Conservation (phyloP, 495 filamentous ascomycete genomes). For the Diplogelasinospora grovesii region DNA sequence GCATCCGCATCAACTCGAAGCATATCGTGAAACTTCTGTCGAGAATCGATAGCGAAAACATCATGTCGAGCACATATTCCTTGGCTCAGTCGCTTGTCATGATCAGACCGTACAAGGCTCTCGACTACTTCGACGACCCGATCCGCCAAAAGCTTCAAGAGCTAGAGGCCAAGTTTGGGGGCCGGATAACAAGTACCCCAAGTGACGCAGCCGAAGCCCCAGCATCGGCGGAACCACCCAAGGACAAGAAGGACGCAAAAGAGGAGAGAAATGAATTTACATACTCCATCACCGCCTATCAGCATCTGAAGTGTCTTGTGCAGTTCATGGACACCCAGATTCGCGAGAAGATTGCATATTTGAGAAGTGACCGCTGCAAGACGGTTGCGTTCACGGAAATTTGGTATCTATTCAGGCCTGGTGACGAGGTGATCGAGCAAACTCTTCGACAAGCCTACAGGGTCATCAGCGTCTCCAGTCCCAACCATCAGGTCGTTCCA, state of each 20-base stretch:
- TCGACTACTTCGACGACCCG: conserved; percentile 14
- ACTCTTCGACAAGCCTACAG: conserved; percentile 23
- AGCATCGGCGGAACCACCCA: neutral
- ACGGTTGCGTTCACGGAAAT: conserved; percentile 33
- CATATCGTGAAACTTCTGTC: conserved; percentile 18
- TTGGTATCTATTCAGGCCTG: conserved; percentile 37
- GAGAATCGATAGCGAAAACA: conserved; percentile 7
- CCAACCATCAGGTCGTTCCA: conserved; percentile 12
- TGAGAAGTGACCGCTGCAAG: conserved; percentile 7
- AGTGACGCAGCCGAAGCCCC: neutral
- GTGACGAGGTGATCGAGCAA: conserved; percentile 24
- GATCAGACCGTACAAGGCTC: conserved; percentile 19
- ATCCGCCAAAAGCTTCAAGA: conserved; percentile 14
- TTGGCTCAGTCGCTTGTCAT: conserved; percentile 9
- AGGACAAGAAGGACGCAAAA: neutral
- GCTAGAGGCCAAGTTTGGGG: conserved; percentile 15
- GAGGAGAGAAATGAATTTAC: conserved; percentile 12
- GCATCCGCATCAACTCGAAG: conserved; percentile 19
- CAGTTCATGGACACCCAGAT: conserved; percentile 27
- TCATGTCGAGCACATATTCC: too few species aligned
- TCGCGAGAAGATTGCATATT: conserved; percentile 7
- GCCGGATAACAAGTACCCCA: too few species aligned
- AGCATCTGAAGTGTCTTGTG: conserved; percentile 21
- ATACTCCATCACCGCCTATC: conserved; percentile 14
- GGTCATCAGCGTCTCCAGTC: conserved; percentile 17